These are phyloP conservation scores for Pichia terricola DNA, from an alignment of 1,139 yeast species.

Conservation along the genomic window DNA sequence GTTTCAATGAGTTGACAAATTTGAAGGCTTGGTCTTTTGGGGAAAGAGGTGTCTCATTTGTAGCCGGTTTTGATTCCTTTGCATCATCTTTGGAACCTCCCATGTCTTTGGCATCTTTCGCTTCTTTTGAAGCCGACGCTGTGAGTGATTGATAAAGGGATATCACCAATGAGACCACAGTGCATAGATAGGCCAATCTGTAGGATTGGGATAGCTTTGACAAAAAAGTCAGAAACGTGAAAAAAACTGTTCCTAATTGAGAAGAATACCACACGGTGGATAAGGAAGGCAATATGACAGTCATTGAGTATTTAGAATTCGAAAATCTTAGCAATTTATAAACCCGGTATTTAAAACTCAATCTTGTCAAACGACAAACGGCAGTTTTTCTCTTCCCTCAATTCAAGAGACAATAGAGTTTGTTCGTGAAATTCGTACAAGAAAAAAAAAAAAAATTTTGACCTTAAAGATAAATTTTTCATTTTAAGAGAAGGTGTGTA, in stretches of 20 bases:
- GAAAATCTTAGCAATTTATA: no score
- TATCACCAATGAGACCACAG: slow-evolving; percentile 66
- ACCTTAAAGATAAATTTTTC: no score
- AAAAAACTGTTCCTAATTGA: slow-evolving; percentile 55
- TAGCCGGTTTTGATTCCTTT: neutral
- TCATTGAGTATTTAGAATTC: no score
- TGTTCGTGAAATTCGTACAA: no score
- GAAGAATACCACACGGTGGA: slow-evolving; percentile 66
- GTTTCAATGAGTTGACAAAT: slow-evolving; percentile 46
- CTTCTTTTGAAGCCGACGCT: neutral
- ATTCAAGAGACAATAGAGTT: no score
- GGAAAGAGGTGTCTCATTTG: neutral
- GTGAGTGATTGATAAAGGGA: slow-evolving; percentile 47
- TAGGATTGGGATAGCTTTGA: slow-evolving; percentile 46
- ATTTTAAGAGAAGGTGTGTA: no score
- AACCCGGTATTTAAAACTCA: no score
- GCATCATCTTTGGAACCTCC: neutral
- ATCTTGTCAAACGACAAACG: no score
- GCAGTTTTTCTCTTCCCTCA: no score
- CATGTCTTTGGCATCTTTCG: neutral
- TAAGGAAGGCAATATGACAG: slow-evolving; percentile 26
- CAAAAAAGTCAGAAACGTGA: slow-evolving; percentile 44
- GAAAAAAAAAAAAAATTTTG: no score
- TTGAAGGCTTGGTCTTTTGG: slow-evolving; percentile 49
- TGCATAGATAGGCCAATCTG: slow-evolving; percentile 52